Conservation (phyloP, 805 yeast genomes). For the Candida pseudofarinosa region DNA sequence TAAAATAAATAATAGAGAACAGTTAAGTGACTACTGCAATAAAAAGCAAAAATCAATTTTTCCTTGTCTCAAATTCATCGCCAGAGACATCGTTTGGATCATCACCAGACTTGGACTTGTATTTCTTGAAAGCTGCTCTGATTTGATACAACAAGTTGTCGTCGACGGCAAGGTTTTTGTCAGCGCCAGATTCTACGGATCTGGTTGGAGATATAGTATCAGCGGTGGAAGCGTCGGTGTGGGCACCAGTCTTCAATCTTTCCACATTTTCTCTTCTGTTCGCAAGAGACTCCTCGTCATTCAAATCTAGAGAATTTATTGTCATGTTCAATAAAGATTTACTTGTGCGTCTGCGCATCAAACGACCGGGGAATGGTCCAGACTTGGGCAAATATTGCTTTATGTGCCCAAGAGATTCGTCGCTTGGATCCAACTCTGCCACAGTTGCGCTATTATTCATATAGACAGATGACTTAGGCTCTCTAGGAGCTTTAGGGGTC, state of each 20-base stretch:
- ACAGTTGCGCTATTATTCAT: constrained; percentile 13
- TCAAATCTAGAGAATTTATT: constrained; percentile 61
- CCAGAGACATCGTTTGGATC: constrained; percentile 41
- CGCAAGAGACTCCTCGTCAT: constrained; percentile 48
- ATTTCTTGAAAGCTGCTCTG: constrained; percentile 32
- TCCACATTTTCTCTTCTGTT: constrained; percentile 12
- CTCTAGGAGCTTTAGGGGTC: constrained; percentile 34
- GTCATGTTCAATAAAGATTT: constrained; percentile 67
- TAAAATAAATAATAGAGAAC: too few species aligned
- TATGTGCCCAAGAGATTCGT: constrained; percentile 29
- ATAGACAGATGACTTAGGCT: constrained; percentile 21
- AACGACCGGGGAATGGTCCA: constrained; percentile 49
- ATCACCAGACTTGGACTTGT: constrained; percentile 21
- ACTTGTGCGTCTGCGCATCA: constrained; percentile 68
- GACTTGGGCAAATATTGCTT: constrained; percentile 40
- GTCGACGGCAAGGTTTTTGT: constrained; percentile 26
- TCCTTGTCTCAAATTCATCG: constrained; percentile 56
- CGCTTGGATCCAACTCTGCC: constrained; percentile 9
- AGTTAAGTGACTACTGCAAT: neutral
- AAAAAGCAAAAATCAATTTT: constrained; percentile 2
- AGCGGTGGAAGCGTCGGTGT: constrained; percentile 16
- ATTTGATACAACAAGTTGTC: constrained; percentile 33
- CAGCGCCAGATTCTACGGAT: constrained; percentile 23
- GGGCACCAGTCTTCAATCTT: constrained; percentile 15
- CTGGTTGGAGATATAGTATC: constrained; percentile 17